Evolutionary conservation across 1,139 yeast species (phyloP).

Genomic region (Saccharomyces hybrid): DNA sequence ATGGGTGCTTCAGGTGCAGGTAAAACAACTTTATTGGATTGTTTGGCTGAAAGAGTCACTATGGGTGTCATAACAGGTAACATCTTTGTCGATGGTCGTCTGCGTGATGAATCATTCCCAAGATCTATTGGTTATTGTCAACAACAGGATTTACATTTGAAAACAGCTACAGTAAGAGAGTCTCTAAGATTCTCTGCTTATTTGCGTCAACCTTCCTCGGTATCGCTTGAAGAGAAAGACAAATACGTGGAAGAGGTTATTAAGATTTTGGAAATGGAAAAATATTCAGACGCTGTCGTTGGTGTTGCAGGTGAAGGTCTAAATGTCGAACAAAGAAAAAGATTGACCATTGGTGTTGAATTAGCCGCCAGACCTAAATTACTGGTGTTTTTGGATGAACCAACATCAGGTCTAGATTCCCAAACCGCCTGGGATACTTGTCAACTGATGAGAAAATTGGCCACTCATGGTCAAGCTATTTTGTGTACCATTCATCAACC

Average conservation of each 20-base stretch:
- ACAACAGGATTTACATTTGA: constrained; percentile 71
- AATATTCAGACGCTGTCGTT: constrained; percentile 73
- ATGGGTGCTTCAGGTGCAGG: constrained; percentile 93
- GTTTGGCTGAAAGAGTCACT: constrained; percentile 69
- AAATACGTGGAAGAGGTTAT: constrained; percentile 67
- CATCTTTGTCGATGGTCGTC: constrained; percentile 64
- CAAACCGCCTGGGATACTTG: constrained; percentile 88
- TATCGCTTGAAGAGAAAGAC: constrained; percentile 51
- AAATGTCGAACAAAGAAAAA: constrained; percentile 80
- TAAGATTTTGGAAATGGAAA: constrained; percentile 59
- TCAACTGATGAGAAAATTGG: constrained; percentile 64
- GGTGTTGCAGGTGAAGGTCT: constrained; percentile 77
- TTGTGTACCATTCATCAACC: constrained; percentile 82
- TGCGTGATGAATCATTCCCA: constrained; percentile 66
- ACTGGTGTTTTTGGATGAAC: constrained; percentile 78
- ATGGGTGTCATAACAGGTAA: constrained; percentile 72
- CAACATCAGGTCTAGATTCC: constrained; percentile 88
- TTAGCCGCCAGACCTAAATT: constrained; percentile 81
- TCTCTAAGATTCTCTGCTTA: constrained; percentile 66
- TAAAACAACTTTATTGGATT: constrained; percentile 69
- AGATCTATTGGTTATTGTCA: constrained; percentile 79
- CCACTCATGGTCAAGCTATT: constrained; percentile 75
- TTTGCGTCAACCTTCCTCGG: constrained; percentile 56
- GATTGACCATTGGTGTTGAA: constrained; percentile 80
- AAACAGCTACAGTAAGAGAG: constrained; percentile 73